Percentiles rank a stretch among this genome's conserved stretches.
Conservation (phyloP, 495 filamentous ascomycete genomes). For the Xylaria curta region DNA sequence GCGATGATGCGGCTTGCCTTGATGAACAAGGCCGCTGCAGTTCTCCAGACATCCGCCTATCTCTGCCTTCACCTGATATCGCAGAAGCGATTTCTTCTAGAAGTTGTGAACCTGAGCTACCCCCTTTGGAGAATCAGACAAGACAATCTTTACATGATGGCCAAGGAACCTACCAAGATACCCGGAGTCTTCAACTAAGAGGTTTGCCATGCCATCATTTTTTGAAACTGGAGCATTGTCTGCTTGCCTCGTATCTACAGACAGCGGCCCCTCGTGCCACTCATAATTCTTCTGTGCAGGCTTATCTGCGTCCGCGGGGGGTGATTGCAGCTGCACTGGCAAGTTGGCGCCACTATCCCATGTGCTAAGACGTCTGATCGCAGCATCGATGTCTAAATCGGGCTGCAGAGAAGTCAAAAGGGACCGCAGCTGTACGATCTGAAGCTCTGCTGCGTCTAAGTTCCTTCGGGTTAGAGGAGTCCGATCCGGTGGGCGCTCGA, state of each 20-base stretch:
- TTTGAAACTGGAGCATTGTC: slow-evolving; percentile 17
- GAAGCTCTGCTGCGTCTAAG: slow-evolving; percentile 41
- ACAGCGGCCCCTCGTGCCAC: slow-evolving; percentile 1
- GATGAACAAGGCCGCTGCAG: slow-evolving; percentile 4
- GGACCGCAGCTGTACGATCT: slow-evolving; percentile 37
- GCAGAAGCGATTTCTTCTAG: slow-evolving; percentile 4
- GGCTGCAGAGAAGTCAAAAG: slow-evolving; percentile 41
- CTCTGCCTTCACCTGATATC: not conserved
- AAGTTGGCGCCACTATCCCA: not conserved
- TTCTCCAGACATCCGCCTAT: not conserved
- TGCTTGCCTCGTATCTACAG: not conserved
- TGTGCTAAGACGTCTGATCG: slow-evolving; percentile 25
- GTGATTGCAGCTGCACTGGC: not conserved
- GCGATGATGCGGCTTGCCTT: not conserved
- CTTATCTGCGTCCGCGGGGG: not conserved
- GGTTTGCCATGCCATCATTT: slow-evolving; percentile 44
- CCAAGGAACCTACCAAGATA: slow-evolving; percentile 40
- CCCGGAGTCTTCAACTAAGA: slow-evolving; percentile 39
- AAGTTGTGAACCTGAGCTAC: slow-evolving; percentile 4
- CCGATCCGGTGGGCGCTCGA: slow-evolving; percentile 38
- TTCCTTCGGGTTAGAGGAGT: slow-evolving; percentile 47
- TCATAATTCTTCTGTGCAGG: not conserved
- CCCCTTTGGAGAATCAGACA: not conserved
- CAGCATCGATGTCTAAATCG: slow-evolving; percentile 39
- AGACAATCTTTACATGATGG: slow-evolving; percentile 35